Evolutionary conservation across 495 filamentous ascomycete genomes (phyloP).

Genomic region (Penicillium lividum): DNA sequence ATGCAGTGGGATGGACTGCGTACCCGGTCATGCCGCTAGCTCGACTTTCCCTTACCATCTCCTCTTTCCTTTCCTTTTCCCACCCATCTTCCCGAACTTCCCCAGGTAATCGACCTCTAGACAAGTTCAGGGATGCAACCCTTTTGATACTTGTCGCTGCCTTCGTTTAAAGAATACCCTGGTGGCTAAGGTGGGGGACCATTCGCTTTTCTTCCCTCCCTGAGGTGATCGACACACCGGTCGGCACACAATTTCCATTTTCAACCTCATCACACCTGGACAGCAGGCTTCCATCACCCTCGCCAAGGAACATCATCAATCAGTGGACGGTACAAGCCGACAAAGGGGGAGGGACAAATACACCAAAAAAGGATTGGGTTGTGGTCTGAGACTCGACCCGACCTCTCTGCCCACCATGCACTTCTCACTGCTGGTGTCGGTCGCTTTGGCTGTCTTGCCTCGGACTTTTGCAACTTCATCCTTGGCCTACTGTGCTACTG

Average conservation of each 20-base stretch:
- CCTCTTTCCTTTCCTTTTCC: conserved; percentile 7
- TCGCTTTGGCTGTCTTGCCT: conserved; percentile 17
- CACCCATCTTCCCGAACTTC: neutral
- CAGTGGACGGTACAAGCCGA: neutral
- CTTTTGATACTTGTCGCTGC: conserved; percentile 11
- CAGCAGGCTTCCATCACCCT: conserved; percentile 4
- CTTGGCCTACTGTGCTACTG: conserved; percentile 45
- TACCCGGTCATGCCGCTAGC: too few species aligned
- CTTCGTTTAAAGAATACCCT: conserved; percentile 3
- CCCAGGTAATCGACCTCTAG: neutral
- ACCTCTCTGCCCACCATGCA: conserved; percentile 20
- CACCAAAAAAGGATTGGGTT: neutral
- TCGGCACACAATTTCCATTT: conserved; percentile 19
- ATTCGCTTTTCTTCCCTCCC: neutral
- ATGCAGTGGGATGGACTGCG: too few species aligned
- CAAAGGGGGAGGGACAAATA: neutral
- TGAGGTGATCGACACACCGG: conserved; percentile 25
- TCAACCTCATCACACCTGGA: neutral
- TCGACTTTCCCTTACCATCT: conserved; percentile 19
- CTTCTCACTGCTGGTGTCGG: conserved; percentile 13
- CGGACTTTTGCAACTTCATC: conserved; percentile 21
- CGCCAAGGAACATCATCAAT: neutral
- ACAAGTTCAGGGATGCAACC: conserved; percentile 12
- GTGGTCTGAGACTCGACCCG: conserved; percentile 8
- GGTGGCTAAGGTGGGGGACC: conserved; percentile 17